These are phyloP conservation scores for Syncephalastrum contaminatum DNA, from an alignment of 371 early-diverging fungal genomes.

Conservation along the genomic window DNA sequence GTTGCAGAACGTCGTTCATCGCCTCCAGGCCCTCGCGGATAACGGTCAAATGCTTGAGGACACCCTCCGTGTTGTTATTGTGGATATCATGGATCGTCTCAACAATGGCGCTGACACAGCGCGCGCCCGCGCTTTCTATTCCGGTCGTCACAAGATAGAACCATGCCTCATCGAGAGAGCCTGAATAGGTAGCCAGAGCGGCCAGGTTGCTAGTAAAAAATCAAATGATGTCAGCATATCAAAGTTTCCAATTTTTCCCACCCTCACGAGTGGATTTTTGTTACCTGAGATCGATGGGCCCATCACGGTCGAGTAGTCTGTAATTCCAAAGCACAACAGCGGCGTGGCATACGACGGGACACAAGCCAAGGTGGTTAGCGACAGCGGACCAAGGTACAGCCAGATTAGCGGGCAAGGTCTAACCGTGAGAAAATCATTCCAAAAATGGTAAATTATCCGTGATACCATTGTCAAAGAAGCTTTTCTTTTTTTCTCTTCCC, in stretches of 20 bases:
- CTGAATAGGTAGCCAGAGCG: slow-evolving; percentile 83
- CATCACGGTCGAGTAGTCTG: slow-evolving; percentile 72
- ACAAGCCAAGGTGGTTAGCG: slow-evolving; percentile 79
- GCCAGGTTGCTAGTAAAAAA: slow-evolving; percentile 65
- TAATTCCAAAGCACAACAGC: slow-evolving; percentile 92
- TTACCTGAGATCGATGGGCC: slow-evolving; percentile 70
- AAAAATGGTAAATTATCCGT: slow-evolving; percentile 6
- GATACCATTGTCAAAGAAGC: not conserved
- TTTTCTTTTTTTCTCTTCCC: slow-evolving; percentile 1
- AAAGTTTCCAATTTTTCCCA: slow-evolving; percentile 5
- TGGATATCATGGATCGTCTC: slow-evolving; percentile 56
- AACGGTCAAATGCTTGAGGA: slow-evolving; percentile 51
- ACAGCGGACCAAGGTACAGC: slow-evolving; percentile 85
- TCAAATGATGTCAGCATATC: not conserved
- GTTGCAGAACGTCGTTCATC: slow-evolving; percentile 64
- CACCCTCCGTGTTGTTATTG: slow-evolving; percentile 43
- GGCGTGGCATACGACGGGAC: slow-evolving; percentile 88
- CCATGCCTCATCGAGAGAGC: slow-evolving; percentile 93
- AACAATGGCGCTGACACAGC: slow-evolving; percentile 67
- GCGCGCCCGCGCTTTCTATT: slow-evolving; percentile 88
- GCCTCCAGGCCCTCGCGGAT: slow-evolving; percentile 60
- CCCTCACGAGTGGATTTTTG: not conserved
- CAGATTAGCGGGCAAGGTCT: slow-evolving; percentile 77
- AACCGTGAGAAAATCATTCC: slow-evolving; percentile 28
- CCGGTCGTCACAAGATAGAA: slow-evolving; percentile 92